Conservation (phyloP, 2,329 filamentous ascomycete species). For the Cladophialophora carrionii region DNA sequence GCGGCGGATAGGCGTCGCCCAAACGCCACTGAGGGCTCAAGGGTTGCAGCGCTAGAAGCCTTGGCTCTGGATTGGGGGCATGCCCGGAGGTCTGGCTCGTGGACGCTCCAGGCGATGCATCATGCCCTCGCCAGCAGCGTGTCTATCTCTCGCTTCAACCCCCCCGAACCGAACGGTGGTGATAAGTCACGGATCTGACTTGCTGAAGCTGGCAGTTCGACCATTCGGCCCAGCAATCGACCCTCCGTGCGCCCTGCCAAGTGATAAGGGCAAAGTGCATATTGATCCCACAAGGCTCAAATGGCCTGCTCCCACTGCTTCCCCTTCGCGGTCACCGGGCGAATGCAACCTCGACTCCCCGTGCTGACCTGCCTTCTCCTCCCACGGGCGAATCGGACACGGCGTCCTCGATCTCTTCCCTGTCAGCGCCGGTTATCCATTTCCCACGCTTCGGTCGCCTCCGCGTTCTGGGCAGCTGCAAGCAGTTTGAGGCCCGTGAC, state of each 20-base stretch:
- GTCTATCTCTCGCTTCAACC: constrained; percentile 6
- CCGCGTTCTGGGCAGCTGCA: constrained; percentile 22
- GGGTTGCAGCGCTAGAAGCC: constrained; percentile 17
- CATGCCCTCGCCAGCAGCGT: no score
- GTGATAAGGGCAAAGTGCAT: constrained; percentile 17
- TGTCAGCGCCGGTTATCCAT: constrained; percentile 7
- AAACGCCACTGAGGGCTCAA: constrained; percentile 9
- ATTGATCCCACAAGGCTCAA: constrained; percentile 12
- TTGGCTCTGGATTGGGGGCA: constrained; percentile 7
- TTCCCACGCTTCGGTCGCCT: constrained; percentile 32
- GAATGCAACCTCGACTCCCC: constrained; percentile 18
- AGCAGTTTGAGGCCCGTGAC: constrained; percentile 6
- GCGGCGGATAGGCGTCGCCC: not conserved
- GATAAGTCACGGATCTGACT: constrained; percentile 7
- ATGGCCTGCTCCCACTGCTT: not conserved
- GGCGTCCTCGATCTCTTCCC: not conserved
- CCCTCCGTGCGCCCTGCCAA: constrained; percentile 4
- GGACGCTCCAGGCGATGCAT: not conserved
- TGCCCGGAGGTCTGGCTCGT: not conserved
- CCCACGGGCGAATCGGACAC: constrained; percentile 13
- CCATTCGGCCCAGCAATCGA: constrained; percentile 8
- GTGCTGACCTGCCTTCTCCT: constrained; percentile 1
- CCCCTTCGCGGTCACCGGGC: constrained; percentile 9
- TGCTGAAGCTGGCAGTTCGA: constrained; percentile 9
- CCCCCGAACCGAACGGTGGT: not conserved